Percentiles rank a stretch among this genome's conserved stretches.
phyloP scores from a whole-genome alignment of 495 filamentous ascomycete species.

The Hypomontagnella submonticulosa region DNA sequence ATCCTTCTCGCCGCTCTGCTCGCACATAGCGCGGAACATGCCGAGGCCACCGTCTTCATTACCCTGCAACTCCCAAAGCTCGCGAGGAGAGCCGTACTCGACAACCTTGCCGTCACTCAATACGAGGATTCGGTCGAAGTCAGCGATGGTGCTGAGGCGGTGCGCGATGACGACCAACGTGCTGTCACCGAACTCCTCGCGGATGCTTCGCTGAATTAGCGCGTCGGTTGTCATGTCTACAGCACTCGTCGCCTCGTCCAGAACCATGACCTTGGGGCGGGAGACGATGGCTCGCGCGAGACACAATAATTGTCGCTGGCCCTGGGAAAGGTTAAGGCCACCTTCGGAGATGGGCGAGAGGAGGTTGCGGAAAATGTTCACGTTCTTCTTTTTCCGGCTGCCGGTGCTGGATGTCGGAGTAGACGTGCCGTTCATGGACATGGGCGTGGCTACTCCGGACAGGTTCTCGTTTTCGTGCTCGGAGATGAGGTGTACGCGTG shows the following conservation, averaged over 20 bases:
- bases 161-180: constrained; percentile 91
- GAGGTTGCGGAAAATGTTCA: constrained; percentile 71
- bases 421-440: constrained; percentile 33
- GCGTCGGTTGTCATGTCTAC: constrained; percentile 89
- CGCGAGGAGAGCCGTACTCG: constrained; percentile 76
- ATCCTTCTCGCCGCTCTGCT: constrained; percentile 77
- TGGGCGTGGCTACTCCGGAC: constrained; percentile 23
- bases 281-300: constrained; percentile 87
- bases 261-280: constrained; percentile 83
- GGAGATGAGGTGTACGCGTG: constrained; percentile 78
- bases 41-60: constrained; percentile 61
- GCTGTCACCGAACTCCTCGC: constrained; percentile 79
- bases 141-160: constrained; percentile 83
- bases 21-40: constrained; percentile 77
- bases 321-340: constrained; percentile 85
- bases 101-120: constrained; percentile 78
- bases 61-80: constrained; percentile 69
- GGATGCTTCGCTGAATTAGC: constrained; percentile 83
- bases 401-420: constrained; percentile 38
- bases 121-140: constrained; percentile 87
- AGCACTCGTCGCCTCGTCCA: constrained; percentile 90
- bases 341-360: constrained; percentile 75
- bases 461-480: constrained; percentile 43
- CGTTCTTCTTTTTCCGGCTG: constrained; percentile 54
- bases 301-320: constrained; percentile 88